A percentile compares a stretch with the other conserved stretches of the same genome.
These are phyloP conservation scores for Tremella fuciformis DNA, from an alignment of 768 basidiomycete genomes.

Conservation along the genomic window DNA sequence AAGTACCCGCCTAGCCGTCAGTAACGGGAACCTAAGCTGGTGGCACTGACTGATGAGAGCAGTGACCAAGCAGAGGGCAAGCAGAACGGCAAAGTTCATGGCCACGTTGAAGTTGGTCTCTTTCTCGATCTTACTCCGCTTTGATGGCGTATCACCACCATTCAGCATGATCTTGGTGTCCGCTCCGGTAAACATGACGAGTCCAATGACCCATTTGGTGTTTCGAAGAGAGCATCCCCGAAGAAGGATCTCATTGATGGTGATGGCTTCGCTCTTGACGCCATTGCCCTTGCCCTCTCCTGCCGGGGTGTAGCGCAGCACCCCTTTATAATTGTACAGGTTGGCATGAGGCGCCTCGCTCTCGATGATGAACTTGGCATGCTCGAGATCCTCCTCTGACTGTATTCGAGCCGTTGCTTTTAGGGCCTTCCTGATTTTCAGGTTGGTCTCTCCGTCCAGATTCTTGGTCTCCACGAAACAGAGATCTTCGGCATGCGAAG, in stretches of 20 bases:
- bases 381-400: constrained; percentile 87
- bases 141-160: constrained; percentile 90
- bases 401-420: constrained; percentile 70
- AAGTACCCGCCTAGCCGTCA: constrained; percentile 64
- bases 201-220: constrained; percentile 84
- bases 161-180: constrained; percentile 66
- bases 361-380: constrained; percentile 80
- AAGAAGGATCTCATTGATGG: constrained; percentile 88
- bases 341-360: constrained; percentile 93
- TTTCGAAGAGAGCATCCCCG: constrained; percentile 88
- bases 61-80: constrained; percentile 70
- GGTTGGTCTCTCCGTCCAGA: constrained; percentile 93
- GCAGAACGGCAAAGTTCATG: constrained; percentile 80
- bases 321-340: constrained; percentile 83
- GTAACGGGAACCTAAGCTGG: not conserved
- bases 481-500: constrained; percentile 83
- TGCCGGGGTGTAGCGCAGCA: constrained; percentile 62
- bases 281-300: constrained; percentile 57
- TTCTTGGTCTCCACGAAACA: constrained; percentile 99
- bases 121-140: constrained; percentile 93
- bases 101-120: constrained; percentile 96
- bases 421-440: constrained; percentile 78
- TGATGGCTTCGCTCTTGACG: constrained; percentile 56
- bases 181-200: constrained; percentile 89
- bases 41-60: constrained; percentile 57